Conservation (phyloP, 805 yeast species). For the Ogataea paraovalis region DNA sequence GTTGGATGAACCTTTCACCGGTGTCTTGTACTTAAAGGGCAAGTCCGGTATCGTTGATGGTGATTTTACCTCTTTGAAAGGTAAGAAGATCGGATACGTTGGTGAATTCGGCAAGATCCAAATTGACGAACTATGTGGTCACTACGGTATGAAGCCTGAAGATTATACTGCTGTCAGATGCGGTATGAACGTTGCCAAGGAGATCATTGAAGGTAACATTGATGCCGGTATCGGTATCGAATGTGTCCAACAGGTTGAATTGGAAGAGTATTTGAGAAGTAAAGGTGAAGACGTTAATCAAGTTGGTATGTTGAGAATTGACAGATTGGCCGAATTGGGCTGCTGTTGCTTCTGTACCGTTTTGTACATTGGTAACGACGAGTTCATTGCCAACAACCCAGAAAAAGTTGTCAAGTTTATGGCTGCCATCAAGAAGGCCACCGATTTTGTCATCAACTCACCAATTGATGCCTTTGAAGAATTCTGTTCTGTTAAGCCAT, state of each 20-base stretch:
- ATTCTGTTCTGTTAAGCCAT: constrained; percentile 45
- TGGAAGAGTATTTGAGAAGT: constrained; percentile 44
- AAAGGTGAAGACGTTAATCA: constrained; percentile 42
- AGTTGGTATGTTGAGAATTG: constrained; percentile 55
- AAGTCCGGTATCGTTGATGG: constrained; percentile 40
- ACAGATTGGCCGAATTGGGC: constrained; percentile 51
- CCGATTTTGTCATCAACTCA: constrained; percentile 41
- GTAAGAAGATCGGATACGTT: constrained; percentile 52
- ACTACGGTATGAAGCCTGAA: constrained; percentile 51
- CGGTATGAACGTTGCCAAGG: constrained; percentile 57
- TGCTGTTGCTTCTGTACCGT: constrained; percentile 59
- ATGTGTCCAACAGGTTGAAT: constrained; percentile 55
- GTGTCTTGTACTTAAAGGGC: constrained; percentile 47
- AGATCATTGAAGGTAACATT: constrained; percentile 50
- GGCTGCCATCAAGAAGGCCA: constrained; percentile 47
- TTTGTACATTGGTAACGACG: constrained; percentile 49
- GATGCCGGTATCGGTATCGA: constrained; percentile 59
- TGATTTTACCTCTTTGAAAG: constrained; percentile 49
- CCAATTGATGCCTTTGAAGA: constrained; percentile 46
- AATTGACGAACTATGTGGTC: constrained; percentile 50
- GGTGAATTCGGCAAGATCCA: constrained; percentile 60
- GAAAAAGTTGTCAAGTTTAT: constrained; percentile 42
- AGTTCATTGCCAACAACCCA: constrained; percentile 43
- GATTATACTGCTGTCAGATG: constrained; percentile 57
- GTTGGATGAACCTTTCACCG: constrained; percentile 56